A percentile compares a stretch with the other conserved stretches of the same genome.
These are phyloP conservation scores for Furcasterigmium furcatum DNA, from an alignment of 2,329 filamentous ascomycete genomes.

Conservation along the genomic window DNA sequence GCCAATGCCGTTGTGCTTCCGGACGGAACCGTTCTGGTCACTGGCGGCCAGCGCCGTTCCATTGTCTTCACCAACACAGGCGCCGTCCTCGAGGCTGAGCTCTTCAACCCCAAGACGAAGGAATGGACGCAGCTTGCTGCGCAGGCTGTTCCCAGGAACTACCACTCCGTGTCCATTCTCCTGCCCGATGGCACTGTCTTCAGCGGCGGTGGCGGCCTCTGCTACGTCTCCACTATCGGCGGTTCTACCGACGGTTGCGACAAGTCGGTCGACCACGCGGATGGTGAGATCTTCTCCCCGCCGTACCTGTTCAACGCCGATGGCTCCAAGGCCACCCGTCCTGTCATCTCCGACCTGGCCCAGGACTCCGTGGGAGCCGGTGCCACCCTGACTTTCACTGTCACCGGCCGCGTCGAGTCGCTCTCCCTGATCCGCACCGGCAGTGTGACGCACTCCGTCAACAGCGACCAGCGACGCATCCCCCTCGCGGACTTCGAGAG, in stretches of 20 bases:
- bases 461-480: slow-evolving; percentile 56
- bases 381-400: slow-evolving; percentile 15
- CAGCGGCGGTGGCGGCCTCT: slow-evolving; percentile 50
- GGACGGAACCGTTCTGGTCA: slow-evolving; percentile 42
- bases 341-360: slow-evolving; percentile 32
- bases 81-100: slow-evolving; percentile 36
- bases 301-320: slow-evolving; percentile 49
- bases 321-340: slow-evolving; percentile 34
- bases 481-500: slow-evolving; percentile 27
- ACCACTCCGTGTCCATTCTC: slow-evolving; percentile 46
- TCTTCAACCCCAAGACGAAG: slow-evolving; percentile 39
- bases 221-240: slow-evolving; percentile 22
- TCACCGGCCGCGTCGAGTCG: slow-evolving; percentile 14
- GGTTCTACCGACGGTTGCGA: slow-evolving; percentile 25
- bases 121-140: slow-evolving; percentile 32
- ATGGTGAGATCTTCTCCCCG: slow-evolving; percentile 53
- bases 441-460: slow-evolving; percentile 50
- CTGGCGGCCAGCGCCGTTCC: slow-evolving; percentile 40
- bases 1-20: slow-evolving; percentile 39
- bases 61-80: slow-evolving; percentile 41
- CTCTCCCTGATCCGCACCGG: slow-evolving; percentile 46
- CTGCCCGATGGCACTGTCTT: slow-evolving; percentile 48
- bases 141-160: slow-evolving; percentile 39
- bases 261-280: slow-evolving; percentile 45
- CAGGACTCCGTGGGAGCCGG: slow-evolving; percentile 19